Percentiles rank a stretch among this genome's conserved stretches.
phyloP scores from a whole-genome alignment of 768 basidiomycete genomes.

The Rhodotorula taiwanensis region DNA sequence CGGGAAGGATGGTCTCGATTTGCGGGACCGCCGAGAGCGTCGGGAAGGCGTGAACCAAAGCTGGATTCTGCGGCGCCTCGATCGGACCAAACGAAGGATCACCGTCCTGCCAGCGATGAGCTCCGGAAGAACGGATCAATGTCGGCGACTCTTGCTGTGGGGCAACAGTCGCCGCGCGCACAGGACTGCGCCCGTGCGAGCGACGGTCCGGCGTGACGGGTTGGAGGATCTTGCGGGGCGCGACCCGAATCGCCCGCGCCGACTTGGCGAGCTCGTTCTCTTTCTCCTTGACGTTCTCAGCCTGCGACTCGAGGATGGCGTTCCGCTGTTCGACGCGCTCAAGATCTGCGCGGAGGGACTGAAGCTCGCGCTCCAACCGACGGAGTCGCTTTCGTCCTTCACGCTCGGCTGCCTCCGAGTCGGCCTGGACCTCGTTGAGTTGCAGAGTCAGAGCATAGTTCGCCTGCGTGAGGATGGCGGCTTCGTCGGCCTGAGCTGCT shows the following conservation, averaged over 20 bases:
- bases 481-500: neutral
- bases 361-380: slow-evolving; percentile 38
- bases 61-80: no score
- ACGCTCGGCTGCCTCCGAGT: slow-evolving; percentile 14
- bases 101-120: neutral
- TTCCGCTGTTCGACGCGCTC: slow-evolving; percentile 32
- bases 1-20: neutral
- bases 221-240: neutral
- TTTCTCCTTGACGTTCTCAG: neutral
- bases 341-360: slow-evolving; percentile 28
- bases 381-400: slow-evolving; percentile 35
- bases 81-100: neutral
- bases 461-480: slow-evolving; percentile 16
- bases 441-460: slow-evolving; percentile 26
- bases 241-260: neutral
- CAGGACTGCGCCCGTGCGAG: no score
- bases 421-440: slow-evolving; percentile 28
- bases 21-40: neutral
- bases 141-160: neutral
- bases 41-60: neutral
- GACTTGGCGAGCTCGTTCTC: slow-evolving; percentile 4
- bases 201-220: neutral
- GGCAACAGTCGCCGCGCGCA: no score
- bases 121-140: no score
- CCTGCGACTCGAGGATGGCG: slow-evolving; percentile 10